Percentiles rank a stretch among this genome's conserved stretches.
phyloP scores from a whole-genome alignment of 257 asterid species.

The Primulina eburnea region DNA sequence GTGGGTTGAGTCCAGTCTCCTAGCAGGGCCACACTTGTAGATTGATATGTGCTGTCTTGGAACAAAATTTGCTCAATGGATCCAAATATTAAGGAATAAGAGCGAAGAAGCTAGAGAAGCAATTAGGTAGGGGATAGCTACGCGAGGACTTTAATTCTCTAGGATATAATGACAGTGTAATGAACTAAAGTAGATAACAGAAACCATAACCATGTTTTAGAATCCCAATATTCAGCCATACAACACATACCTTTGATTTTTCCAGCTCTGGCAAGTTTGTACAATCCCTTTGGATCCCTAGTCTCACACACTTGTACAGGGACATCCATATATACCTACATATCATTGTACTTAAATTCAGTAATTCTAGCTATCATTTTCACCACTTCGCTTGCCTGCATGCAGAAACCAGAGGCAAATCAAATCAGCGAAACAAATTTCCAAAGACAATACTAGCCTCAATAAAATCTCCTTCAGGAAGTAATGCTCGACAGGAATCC shows the following conservation, averaged over 20 bases:
- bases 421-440: background rate
- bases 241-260: constrained; percentile 72
- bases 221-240: constrained; percentile 15
- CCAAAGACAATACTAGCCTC: constrained; percentile 50
- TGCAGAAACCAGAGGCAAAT: constrained; percentile 5
- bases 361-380: constrained; percentile 7
- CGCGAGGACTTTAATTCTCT: background rate
- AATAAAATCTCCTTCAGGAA: constrained; percentile 83
- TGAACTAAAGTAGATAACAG: background rate
- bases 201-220: constrained; percentile 14
- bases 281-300: constrained; percentile 97
- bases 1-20: background rate
- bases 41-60: too few species aligned
- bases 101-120: background rate
- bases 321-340: constrained; percentile 90
- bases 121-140: background rate
- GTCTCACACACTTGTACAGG: constrained; percentile 86
- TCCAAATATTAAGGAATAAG: background rate
- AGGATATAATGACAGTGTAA: background rate
- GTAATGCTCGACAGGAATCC: constrained; percentile 83
- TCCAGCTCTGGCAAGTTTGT: constrained; percentile 97
- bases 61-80: background rate
- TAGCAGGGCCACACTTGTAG: background rate
- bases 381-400: constrained; percentile 1
- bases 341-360: constrained; percentile 8